A percentile compares a stretch with the other conserved stretches of the same genome.
These are phyloP conservation scores for Zalaria obscura DNA, from an alignment of 2,329 filamentous ascomycete genomes.

Conservation along the genomic window DNA sequence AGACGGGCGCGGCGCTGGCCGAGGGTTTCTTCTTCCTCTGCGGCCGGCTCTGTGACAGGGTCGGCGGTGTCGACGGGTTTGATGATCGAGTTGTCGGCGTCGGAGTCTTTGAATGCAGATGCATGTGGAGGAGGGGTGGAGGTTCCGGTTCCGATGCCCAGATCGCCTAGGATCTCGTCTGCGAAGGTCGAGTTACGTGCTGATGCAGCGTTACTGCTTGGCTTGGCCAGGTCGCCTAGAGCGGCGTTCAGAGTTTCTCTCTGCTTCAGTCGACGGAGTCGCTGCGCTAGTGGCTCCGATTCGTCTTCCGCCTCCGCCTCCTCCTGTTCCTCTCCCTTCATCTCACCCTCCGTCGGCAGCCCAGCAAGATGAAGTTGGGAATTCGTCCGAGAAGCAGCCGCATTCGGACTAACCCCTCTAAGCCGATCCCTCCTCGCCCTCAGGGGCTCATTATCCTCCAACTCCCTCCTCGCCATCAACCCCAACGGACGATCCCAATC, in stretches of 20 bases:
- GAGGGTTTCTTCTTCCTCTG: constrained; percentile 56
- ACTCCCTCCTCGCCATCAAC: constrained; percentile 63
- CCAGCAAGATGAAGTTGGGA: too few relatives aligned
- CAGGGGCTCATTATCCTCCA: constrained; percentile 87
- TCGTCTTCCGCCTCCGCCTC: constrained; percentile 38
- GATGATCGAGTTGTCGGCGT: not conserved
- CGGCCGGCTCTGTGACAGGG: too few relatives aligned
- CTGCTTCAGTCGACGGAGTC: constrained; percentile 50
- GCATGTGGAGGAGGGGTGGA: not conserved
- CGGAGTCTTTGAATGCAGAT: not conserved
- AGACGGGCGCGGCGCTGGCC: constrained; percentile 63
- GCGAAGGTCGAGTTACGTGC: constrained; percentile 44
- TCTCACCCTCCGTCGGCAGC: too few relatives aligned
- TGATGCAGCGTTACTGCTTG: constrained; percentile 33
- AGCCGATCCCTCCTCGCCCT: constrained; percentile 64
- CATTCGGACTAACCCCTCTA: constrained; percentile 37
- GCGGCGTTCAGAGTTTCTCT: constrained; percentile 35
- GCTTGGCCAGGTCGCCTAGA: constrained; percentile 29
- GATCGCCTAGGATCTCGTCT: constrained; percentile 51
- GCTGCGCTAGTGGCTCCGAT: constrained; percentile 52
- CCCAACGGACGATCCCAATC: constrained; percentile 52
- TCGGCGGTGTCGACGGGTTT: constrained; percentile 3
- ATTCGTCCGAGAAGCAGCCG: not conserved
- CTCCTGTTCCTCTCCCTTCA: constrained; percentile 15
- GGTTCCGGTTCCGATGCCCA: constrained; percentile 29